phyloP scores from a whole-genome alignment of 2,329 filamentous ascomycete genomes.

The Zasmidium citrigriseum region DNA sequence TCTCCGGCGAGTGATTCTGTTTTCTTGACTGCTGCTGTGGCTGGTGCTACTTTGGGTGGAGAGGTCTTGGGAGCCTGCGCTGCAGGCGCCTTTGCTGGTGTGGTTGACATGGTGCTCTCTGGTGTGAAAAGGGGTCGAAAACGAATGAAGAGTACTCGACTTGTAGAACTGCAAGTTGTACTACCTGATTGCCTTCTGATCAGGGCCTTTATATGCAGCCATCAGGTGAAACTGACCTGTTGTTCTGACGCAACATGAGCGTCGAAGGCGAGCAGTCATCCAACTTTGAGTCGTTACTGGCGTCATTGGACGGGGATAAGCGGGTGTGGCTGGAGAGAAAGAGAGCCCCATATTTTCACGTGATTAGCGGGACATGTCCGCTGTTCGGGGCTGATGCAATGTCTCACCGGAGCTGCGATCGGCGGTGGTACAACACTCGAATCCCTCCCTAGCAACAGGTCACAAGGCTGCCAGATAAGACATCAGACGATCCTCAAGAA shows the following conservation, averaged over 20 bases:
- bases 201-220: neutral
- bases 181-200: neutral
- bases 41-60: neutral
- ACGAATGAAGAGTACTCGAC: neutral
- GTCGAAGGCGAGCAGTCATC: neutral
- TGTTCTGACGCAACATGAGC: slow-evolving; percentile 1
- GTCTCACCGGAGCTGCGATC: neutral
- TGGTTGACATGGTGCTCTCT: neutral
- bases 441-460: neutral
- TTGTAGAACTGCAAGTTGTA: neutral
- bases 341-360: neutral
- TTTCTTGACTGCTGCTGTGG: slow-evolving; percentile 2
- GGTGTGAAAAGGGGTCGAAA: neutral
- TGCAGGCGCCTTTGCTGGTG: neutral
- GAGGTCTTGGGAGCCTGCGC: neutral
- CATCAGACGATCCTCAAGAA: no score
- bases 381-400: neutral
- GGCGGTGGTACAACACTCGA: neutral
- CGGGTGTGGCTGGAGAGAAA: neutral
- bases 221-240: neutral
- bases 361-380: no score
- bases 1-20: slow-evolving; percentile 8
- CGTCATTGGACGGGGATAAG: slow-evolving; percentile 1
- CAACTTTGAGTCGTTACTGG: neutral
- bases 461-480: neutral